Percentiles rank a stretch among this genome's conserved stretches.
Conservation (phyloP, 2,329 filamentous ascomycete genomes). For the Fusarium sp. region DNA sequence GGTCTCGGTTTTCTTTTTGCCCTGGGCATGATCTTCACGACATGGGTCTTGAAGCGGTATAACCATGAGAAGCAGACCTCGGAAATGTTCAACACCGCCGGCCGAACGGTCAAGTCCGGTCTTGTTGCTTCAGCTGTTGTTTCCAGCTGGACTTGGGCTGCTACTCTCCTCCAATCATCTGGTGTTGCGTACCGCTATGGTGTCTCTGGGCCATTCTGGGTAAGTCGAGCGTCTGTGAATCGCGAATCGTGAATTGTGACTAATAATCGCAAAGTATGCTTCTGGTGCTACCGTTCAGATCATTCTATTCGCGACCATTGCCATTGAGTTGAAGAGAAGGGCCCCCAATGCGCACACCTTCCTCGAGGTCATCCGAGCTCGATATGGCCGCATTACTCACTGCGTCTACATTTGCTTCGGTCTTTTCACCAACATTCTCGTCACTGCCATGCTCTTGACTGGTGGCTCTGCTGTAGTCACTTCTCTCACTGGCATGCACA, state of each 20-base stretch:
- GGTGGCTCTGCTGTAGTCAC: constrained; percentile 73
- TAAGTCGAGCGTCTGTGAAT: neutral
- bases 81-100: constrained; percentile 92
- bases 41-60: constrained; percentile 47
- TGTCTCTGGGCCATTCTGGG: constrained; percentile 67
- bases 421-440: constrained; percentile 85
- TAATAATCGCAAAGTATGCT: constrained; percentile 55
- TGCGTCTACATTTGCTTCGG: constrained; percentile 85
- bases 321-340: constrained; percentile 87
- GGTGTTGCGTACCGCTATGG: constrained; percentile 86
- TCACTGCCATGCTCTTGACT: constrained; percentile 88
- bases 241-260: neutral
- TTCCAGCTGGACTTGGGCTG: constrained; percentile 93
- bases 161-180: constrained; percentile 81
- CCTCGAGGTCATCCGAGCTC: constrained; percentile 82
- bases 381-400: constrained; percentile 76
- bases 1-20: constrained; percentile 80
- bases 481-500: constrained; percentile 58
- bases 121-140: constrained; percentile 91
- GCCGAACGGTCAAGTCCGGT: constrained; percentile 87
- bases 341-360: constrained; percentile 89
- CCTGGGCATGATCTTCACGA: constrained; percentile 66
- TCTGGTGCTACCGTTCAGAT: constrained; percentile 83
- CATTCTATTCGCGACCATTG: constrained; percentile 87
- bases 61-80: constrained; percentile 81